Evolutionary conservation across 768 basidiomycete species (phyloP).

Genomic region (Auricularia heimuer): DNA sequence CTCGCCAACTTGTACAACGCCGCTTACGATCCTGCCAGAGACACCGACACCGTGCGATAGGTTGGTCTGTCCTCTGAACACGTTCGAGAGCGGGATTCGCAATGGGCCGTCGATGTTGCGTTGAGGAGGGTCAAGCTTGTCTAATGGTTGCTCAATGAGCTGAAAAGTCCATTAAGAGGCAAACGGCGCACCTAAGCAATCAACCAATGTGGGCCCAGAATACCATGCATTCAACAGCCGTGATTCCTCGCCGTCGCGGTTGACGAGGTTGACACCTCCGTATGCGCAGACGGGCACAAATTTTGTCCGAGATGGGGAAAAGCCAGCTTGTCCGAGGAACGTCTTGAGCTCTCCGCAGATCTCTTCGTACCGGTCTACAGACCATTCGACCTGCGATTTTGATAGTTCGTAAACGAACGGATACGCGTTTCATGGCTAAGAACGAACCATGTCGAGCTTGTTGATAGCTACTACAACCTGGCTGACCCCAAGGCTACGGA

Average conservation of each 20-base stretch:
- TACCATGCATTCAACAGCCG: slow-evolving; percentile 63
- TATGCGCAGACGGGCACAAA: slow-evolving; percentile 90
- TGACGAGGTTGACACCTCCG: slow-evolving; percentile 74
- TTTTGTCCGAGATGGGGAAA: slow-evolving; percentile 61
- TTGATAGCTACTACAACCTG: slow-evolving; percentile 91
- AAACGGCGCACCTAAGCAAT: slow-evolving; percentile 56
- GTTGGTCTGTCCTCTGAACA: slow-evolving; percentile 82
- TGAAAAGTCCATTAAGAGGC: slow-evolving; percentile 5
- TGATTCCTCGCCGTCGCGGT: slow-evolving; percentile 37
- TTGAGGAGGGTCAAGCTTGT: slow-evolving; percentile 68
- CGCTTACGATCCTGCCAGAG: slow-evolving; percentile 75
- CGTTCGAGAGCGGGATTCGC: slow-evolving; percentile 86
- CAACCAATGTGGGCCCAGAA: slow-evolving; percentile 71
- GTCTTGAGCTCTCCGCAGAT: slow-evolving; percentile 64
- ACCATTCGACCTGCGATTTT: slow-evolving; percentile 70
- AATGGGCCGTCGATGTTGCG: slow-evolving; percentile 69
- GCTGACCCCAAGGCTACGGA: slow-evolving; percentile 83
- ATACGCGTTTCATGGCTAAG: not conserved
- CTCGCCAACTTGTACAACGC: slow-evolving; percentile 89
- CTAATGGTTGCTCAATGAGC: slow-evolving; percentile 28
- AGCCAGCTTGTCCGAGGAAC: slow-evolving; percentile 85
- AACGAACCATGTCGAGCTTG: slow-evolving; percentile 79
- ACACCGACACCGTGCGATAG: slow-evolving; percentile 57
- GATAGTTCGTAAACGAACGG: not conserved
- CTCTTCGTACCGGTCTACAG: slow-evolving; percentile 71